A percentile compares a stretch with the other conserved stretches of the same genome.
phyloP scores from a whole-genome alignment of 345 rosid species.

The Aquilaria yunnanensis region DNA sequence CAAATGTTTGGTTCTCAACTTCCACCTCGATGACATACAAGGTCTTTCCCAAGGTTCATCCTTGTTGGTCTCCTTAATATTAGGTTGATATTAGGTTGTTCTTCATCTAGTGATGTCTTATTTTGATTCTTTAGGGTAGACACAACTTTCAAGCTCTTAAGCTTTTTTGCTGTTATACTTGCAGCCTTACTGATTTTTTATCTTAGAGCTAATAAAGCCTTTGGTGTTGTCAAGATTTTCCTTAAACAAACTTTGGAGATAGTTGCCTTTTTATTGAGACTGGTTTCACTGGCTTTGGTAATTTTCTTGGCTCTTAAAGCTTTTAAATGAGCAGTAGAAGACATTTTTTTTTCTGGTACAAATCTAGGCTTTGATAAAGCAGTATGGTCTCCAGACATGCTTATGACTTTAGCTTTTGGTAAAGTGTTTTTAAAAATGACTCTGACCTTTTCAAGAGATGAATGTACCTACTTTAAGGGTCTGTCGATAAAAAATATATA shows the following conservation, averaged over 20 bases:
- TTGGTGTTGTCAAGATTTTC: conserved; percentile 21
- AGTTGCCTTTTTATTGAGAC: conserved; percentile 20
- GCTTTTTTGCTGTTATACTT: conserved; percentile 31
- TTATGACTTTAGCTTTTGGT: conserved; percentile 28
- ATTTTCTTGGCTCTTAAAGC: conserved; percentile 21
- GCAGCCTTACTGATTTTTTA: conserved; percentile 21
- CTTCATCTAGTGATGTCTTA: conserved; percentile 21
- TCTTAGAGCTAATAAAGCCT: conserved; percentile 24
- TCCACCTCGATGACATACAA: conserved; percentile 57
- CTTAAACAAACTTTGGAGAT: conserved; percentile 23
- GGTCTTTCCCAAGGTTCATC: conserved; percentile 48
- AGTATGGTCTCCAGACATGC: conserved; percentile 20
- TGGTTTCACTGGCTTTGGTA: conserved; percentile 24
- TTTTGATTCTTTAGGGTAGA: conserved; percentile 30
- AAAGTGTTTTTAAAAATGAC: conserved; percentile 21
- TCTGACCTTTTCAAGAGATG: conserved; percentile 19
- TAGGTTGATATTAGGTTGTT: conserved; percentile 25
- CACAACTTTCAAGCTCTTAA: conserved; percentile 21
- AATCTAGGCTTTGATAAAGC: conserved; percentile 31
- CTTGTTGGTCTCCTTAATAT: conserved; percentile 12
- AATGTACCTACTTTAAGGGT: conserved; percentile 17
- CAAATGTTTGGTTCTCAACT: conserved; percentile 32
- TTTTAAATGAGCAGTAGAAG: conserved; percentile 23
- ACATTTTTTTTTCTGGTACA: conserved; percentile 18
- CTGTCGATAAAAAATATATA: conserved; percentile 8